Evolutionary conservation across 345 rosid genomes (phyloP), one percentile per base, ranked within the genome.

Genomic region (Turritis glabra): DNA sequence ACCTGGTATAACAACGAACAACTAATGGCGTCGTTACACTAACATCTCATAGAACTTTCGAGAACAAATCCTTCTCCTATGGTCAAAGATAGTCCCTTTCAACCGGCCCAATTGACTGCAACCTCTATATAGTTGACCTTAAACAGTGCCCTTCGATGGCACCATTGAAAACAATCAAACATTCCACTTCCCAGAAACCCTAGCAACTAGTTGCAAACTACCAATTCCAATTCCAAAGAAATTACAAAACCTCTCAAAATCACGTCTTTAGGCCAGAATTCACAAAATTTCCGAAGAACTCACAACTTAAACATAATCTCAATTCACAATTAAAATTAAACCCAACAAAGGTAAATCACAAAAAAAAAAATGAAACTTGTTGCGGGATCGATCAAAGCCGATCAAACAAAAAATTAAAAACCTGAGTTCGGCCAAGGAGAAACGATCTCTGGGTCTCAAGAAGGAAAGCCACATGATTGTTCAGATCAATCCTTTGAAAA

Each of bases 341-440:
- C n/a, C n/a, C n/a, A n/a, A n/a, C n/a, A n/a, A n/a, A n/a, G n/a
- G n/a, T n/a, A n/a, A n/a, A n/a, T n/a, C n/a, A n/a, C n/a, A n/a
- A n/a, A n/a, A n/a, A n/a, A n/a, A n/a, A n/a, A n/a, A n/a, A n/a
- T n/a, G n/a, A n/a, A n/a, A n/a, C n/a, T 27, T 27, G 2, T 27
- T 27, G 30, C 30, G 30, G 30, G 30, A 27, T 27, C 30, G 30
- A 27, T 4, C 4, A 40, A 40, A 40, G 15, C 44, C 19, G 37
- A 40, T 46, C 44, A 41, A 30, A 60, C 11, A 62, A 76, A 15
- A 6, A 2, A n/a, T 19, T 0, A 0, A 15, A 56, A 79, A 90
- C 99, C 99, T 95, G 89, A 95, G 97, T 82, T 95, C 97, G 35
- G 84, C 89, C 12, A 92, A 64, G 79, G 99, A 89, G 85, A 95